Base-by-base conservation (phyloP, 2,329 filamentous ascomycete genomes). In the Talaromyces piceae region DNA sequence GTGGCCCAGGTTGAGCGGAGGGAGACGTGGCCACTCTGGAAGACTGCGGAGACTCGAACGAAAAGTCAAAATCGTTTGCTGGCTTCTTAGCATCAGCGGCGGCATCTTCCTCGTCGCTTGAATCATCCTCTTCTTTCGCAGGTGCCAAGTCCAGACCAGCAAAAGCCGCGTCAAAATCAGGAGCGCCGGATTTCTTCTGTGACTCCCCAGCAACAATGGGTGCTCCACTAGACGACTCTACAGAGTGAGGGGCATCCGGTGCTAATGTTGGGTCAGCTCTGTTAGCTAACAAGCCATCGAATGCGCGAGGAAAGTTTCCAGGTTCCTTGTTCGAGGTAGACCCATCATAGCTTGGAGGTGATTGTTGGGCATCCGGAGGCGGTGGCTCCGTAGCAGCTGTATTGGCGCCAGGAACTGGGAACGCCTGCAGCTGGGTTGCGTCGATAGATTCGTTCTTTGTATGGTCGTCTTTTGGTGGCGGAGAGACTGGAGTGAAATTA, bases 401-500 rank as follows among this genome's bases (percentile, higher is more conserved):
- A 18, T 67, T 62, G 6, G 68, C 66, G 18, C 73, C 67, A n/a
- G 68, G 66, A 30, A 67, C 55, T 58, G 70, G 59, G 63, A 72
- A 67, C 55, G 69, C 54, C 57, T 62, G 57, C 56, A 66, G 63
- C 54, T 63, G 68, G 58, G 62, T 65, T 54, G 58, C 69, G 57
- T 62, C 73, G 54, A 63, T 71, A 48, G 56, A 64, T 54, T 62
- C 63, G 27, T 57, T 61, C 54, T 60, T 59, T 44, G 60, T 55
- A 31, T 59, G 60, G 22, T 60, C 59, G 41, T 63, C 57, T n/a
- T 54, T 54, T 44, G 59, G 61, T 4, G 61, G 60, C 1, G 75
- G 69, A 41, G 73, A 77, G 26, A 80, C 78, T 12, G 87, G 82
- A 0, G 87, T 84, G 65, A 97, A 97, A 67, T 96, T 86, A 64